A percentile compares a stretch with the other conserved stretches of the same genome.
Conservation (phyloP, 1,139 yeast genomes). For the Suhomyces panamericanus region DNA sequence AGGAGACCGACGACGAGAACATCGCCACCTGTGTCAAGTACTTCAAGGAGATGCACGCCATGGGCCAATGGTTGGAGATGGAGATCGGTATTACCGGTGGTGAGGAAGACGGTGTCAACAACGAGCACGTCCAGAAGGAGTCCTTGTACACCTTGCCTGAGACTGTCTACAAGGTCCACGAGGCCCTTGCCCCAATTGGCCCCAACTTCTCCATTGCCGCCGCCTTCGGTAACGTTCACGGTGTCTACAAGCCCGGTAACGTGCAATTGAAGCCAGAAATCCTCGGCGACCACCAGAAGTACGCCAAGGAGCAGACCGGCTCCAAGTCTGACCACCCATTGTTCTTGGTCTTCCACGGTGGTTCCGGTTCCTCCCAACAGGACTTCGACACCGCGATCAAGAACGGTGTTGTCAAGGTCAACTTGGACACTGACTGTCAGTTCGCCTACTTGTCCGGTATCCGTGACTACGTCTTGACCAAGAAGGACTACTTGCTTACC, state of each 20-base stretch:
- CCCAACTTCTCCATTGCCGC: conserved; percentile 99
- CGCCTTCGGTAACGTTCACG: conserved; percentile 99
- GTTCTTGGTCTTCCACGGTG: conserved; percentile 99
- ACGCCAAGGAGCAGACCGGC: conserved; percentile 65
- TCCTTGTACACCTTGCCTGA: conserved; percentile 93
- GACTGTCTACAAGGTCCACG: conserved; percentile 88
- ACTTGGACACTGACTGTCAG: conserved; percentile 99
- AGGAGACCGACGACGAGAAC: conserved; percentile 95
- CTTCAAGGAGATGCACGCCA: conserved; percentile 90
- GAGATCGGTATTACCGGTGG: conserved; percentile 99
- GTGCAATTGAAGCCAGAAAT: conserved; percentile 91
- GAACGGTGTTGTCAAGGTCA: conserved; percentile 97
- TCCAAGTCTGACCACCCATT: conserved; percentile 68
- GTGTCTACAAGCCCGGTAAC: conserved; percentile 99
- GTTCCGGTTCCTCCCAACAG: conserved; percentile 93
- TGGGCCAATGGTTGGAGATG: conserved; percentile 99
- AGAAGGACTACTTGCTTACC: conserved; percentile 88
- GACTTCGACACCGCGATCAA: conserved; percentile 91
- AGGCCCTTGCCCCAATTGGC: conserved; percentile 86
- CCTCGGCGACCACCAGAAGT: conserved; percentile 93
- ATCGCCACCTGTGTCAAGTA: conserved; percentile 92
- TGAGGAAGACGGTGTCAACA: conserved; percentile 99
- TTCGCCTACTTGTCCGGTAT: conserved; percentile 95
- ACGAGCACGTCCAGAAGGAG: conserved; percentile 87
- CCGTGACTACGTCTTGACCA: conserved; percentile 92